Base-by-base conservation (phyloP, 805 yeast genomes). In the Lipomyces oligophaga region DNA sequence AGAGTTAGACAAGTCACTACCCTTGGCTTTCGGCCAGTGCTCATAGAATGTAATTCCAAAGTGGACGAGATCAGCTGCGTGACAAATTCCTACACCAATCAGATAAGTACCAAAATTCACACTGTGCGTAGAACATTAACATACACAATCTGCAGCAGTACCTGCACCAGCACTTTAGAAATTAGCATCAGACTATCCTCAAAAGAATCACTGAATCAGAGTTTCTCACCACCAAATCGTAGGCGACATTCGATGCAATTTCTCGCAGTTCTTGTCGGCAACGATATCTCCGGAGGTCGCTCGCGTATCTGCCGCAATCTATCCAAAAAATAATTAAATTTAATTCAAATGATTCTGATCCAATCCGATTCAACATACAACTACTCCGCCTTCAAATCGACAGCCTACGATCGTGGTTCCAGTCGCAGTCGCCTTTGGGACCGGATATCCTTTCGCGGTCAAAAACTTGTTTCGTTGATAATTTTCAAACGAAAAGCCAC, bases 401-500 rank as follows among this genome's bases (percentile, higher is more conserved):
- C 95, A 85, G 41, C 98, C 98, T 20, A 93, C 98, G 71, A 93
- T 93, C 0, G 98, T 93, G n/a, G 98, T 93, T 72, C 98, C 98
- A 1, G 98, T 93, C 19, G 97, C 87, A 1, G 98, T 93, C 30
- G 96, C 95, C 55, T 75, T 82, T 43, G 97, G 97, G 28, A 79
- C 71, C 3, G 81, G 78, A 60, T 76, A 78, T 10, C 97, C 96
- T 55, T 79, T 75, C 19, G 82, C 71, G 15, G 83, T 74, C 44
- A 93, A 74, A 58, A 71, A 80, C 49, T 77, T 78, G 68, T 93
- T 93, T 74, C 98, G 83, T 66, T 87, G 95, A 67, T 77, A 85
- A 68, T 93, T 89, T 60, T 90, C 97, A 67, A 93, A 90, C 60
- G 87, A 81, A 47, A 90, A 77, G 28, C 98, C 98, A 24, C 36